Conservation (phyloP, 2,329 filamentous ascomycete species). For the Colletotrichum melonis region DNA sequence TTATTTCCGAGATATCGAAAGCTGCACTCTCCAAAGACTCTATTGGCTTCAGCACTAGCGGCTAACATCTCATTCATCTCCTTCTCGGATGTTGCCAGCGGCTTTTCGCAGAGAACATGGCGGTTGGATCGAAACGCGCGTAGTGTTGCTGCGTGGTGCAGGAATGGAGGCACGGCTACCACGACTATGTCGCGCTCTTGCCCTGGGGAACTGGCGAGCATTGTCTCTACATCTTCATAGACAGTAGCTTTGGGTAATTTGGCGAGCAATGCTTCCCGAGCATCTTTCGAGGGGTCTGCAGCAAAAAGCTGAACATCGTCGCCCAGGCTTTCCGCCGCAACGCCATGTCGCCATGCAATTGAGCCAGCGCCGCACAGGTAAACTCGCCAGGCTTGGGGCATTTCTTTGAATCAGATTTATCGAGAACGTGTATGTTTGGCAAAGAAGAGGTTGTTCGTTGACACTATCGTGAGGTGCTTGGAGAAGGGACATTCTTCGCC, state of each 20-base stretch:
- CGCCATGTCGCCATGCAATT: slow-evolving; percentile 4
- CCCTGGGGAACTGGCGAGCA: background rate
- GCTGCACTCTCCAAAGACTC: background rate
- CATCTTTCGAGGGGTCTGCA: background rate
- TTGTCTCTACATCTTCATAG: background rate
- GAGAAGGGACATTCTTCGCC: background rate
- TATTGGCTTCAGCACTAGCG: background rate
- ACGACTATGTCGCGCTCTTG: slow-evolving; percentile 1
- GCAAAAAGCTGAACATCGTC: background rate
- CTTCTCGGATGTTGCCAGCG: background rate
- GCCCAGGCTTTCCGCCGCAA: background rate
- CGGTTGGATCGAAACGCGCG: slow-evolving; percentile 7
- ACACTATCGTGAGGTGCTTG: background rate
- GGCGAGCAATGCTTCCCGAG: background rate
- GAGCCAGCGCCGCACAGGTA: slow-evolving; percentile 1
- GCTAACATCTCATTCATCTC: slow-evolving; percentile 21
- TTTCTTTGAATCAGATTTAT: background rate
- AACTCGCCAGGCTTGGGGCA: background rate
- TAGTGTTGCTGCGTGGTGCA: background rate
- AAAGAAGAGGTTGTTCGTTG: background rate
- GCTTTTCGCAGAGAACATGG: slow-evolving; percentile 27
- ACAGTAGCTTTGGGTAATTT: background rate
- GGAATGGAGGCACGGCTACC: background rate
- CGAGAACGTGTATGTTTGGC: background rate
- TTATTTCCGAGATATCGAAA: background rate